Evolutionary conservation across 2,329 filamentous ascomycete species (phyloP), one percentile per base, ranked within the genome.

Genomic region (Colletotrichum cordylinicola): DNA sequence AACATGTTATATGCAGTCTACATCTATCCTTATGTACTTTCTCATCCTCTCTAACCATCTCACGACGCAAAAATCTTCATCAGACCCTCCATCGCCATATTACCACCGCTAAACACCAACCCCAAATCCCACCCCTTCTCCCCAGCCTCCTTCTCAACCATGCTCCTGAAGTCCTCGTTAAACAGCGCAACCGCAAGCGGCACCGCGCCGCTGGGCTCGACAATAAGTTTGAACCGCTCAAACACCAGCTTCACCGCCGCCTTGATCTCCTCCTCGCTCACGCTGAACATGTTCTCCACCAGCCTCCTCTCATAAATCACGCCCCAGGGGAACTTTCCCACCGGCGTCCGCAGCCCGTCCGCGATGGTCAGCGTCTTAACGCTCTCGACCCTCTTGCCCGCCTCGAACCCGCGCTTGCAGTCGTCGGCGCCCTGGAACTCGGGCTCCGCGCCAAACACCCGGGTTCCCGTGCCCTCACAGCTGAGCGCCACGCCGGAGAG

Each of bases 161-260:
- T 84, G 15, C 81, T 83, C 74, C 95, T 87, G 77, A 98, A 98
- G 6, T 96, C 95, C 84, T 98, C 95, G 82, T 98, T 94, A 78
- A 92, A 98, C 79, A 98, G 86, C 68, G 93, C 93, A 9, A 95
- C 94, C 0, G 96, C 97, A 75, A 98, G 84, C 2, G 92, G 91
- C n/a, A 98, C 96, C 4, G 93, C 95, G 1, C 94, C 92, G 84
- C 94, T 96, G 27, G 96, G 96, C 88, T 98, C 96, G 15, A 98
- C 92, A 27, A 98, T 92, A 62, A 98, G 86, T 91, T 98, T 98
- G 89, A 97, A 92, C 74, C 96, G 87, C 90, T 98, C 96, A 77
- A 96, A 86, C 39, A 98, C 93, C 77, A 98, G 84, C 77, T 90
- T 86, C 90, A 98, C 90, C 15, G 96, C 94, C 27, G 87, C 89